Conservation (phyloP, 2,329 filamentous ascomycete genomes). For the Cladosporium sp. region DNA sequence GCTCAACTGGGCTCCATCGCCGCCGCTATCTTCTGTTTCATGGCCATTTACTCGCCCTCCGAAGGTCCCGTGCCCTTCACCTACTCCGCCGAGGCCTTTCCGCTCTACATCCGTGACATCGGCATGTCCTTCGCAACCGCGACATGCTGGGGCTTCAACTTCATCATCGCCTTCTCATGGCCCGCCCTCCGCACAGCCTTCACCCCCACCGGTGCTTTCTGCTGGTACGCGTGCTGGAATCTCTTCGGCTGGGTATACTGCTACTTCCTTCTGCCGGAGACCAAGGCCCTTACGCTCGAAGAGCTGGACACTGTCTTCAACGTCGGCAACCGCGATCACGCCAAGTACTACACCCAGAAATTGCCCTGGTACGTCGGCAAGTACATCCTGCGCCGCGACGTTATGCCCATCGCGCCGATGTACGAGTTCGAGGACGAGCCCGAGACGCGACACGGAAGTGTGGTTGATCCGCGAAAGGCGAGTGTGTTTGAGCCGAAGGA, state of each 20-base stretch:
- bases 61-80: conserved; percentile 52
- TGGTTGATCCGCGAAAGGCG: conserved; percentile 2
- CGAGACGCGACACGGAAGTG: conserved; percentile 17
- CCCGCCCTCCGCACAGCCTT: conserved; percentile 53
- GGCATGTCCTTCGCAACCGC: conserved; percentile 52
- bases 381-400: conserved; percentile 27
- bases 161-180: conserved; percentile 44
- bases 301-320: conserved; percentile 62
- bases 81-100: conserved; percentile 47
- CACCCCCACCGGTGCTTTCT: conserved; percentile 54
- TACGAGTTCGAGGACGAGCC: conserved; percentile 26
- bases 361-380: conserved; percentile 32
- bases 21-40: conserved; percentile 39
- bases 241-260: conserved; percentile 30
- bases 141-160: conserved; percentile 53
- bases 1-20: conserved; percentile 43
- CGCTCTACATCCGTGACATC: conserved; percentile 44
- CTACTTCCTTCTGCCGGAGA: conserved; percentile 43
- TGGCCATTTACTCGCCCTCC: conserved; percentile 40
- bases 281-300: conserved; percentile 55
- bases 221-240: conserved; percentile 57
- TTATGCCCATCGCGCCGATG: conserved; percentile 27
- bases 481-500: conserved; percentile 9
- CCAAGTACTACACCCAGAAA: conserved; percentile 32
- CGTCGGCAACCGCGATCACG: conserved; percentile 31